Base-by-base conservation (phyloP, 1,284 basidiomycete genomes). In the Leucoagaricus sp. region DNA sequence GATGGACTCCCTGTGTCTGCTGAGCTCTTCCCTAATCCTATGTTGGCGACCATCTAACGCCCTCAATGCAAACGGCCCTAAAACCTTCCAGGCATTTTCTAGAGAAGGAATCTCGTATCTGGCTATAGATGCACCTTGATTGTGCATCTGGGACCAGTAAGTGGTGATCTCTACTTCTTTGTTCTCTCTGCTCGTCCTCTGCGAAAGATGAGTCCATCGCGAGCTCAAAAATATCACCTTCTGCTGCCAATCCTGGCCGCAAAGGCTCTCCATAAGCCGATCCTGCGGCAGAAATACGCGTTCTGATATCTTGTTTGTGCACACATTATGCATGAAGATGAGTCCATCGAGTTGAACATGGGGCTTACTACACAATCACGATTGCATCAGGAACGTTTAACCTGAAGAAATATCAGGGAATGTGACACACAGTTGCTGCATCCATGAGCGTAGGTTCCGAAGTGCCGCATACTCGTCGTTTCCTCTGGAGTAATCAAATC, bases 211-310 rank as follows among this genome's bases (percentile, higher is more conserved):
- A 9, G 33, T 9, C 53, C 36, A 48, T 15, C 46, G 48, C 2
- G 54, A 28, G 31, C 25, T 49, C 26, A 56, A 29, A 36, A 56
- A 29, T 12, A 49, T 17, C 6, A 50, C 23, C 40, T 56, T 56
- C 29, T 50, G 9, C 8, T 13, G 1, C 48, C 48, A 50, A 12
- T 56, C 38, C 10, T 17, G 6, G 13, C 54, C 48, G 10, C 54
- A 56, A 13, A 56, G 29, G 10, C 44, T 33, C 25, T 44, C 33
- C 5, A 56, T 38, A 5, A 21, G 13, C 3, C 33, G n/a, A 10
- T 36, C n/a, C 6, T 13, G 40, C 13, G 41, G 41, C 12, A n/a
- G 23, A 23, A 19, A 36, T 50, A 10, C 41, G 15, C 12, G 41
- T 8, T 21, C 25, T 28, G 2, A 15, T 29, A 15, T 17, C 4